Conservation (phyloP, 2,329 filamentous ascomycete species). For the Zymoseptoria pseudotritici region DNA sequence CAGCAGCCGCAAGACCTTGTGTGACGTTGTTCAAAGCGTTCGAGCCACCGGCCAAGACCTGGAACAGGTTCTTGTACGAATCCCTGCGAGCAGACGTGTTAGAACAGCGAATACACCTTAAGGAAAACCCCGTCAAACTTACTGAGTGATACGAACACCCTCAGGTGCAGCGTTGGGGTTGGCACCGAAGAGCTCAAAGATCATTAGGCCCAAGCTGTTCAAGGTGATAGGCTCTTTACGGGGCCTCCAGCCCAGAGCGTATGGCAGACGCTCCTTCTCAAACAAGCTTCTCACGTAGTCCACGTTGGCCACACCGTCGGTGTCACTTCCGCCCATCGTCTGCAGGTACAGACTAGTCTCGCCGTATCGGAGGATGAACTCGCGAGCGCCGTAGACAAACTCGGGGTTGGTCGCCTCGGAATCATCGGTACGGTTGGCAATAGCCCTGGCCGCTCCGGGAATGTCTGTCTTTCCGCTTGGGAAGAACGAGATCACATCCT, state of each 20-base stretch:
- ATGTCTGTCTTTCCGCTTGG: slow-evolving; percentile 18
- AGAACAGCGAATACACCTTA: background rate
- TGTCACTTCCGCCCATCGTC: slow-evolving; percentile 22
- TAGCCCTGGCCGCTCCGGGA: slow-evolving; percentile 20
- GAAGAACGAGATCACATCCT: slow-evolving; percentile 18
- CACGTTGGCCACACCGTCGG: slow-evolving; percentile 21
- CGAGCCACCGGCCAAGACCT: slow-evolving; percentile 19
- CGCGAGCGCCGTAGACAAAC: slow-evolving; percentile 25
- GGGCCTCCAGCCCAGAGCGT: slow-evolving; percentile 25
- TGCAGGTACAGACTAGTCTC: slow-evolving; percentile 29
- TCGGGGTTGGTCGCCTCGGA: slow-evolving; percentile 20
- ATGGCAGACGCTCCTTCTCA: slow-evolving; percentile 26
- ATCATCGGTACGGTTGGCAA: slow-evolving; percentile 16
- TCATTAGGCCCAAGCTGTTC: slow-evolving; percentile 3
- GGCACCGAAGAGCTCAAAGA: slow-evolving; percentile 7
- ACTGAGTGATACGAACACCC: background rate
- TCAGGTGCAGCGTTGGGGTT: slow-evolving; percentile 5
- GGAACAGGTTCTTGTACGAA: slow-evolving; percentile 22
- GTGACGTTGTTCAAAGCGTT: slow-evolving; percentile 24
- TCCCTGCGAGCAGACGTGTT: slow-evolving; percentile 7
- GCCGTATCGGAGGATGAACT: slow-evolving; percentile 28
- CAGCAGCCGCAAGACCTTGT: slow-evolving; percentile 15
- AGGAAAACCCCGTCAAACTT: background rate
- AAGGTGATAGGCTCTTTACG: slow-evolving; percentile 7
- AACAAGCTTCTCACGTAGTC: slow-evolving; percentile 23